Conservation (phyloP, 108 stramenopile genomes). For the Cyclotella baltica region DNA sequence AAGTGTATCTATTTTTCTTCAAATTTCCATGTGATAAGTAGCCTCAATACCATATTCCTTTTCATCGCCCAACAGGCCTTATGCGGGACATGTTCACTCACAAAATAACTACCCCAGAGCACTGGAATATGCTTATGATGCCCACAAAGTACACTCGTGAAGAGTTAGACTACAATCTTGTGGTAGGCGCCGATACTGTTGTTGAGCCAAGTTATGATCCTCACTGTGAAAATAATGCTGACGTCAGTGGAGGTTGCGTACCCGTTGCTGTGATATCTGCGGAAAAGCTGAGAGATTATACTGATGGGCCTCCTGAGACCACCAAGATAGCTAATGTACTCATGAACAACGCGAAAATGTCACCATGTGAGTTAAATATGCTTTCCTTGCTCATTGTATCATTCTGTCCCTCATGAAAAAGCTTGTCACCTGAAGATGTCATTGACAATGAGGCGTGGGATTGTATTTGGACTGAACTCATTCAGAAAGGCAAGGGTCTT, state of each 20-base stretch:
- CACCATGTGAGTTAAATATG: too few relatives aligned
- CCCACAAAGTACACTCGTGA: conserved; percentile 23
- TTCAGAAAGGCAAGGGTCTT: conserved; percentile 30
- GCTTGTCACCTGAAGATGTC: too few relatives aligned
- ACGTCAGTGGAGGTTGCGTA: conserved; percentile 37
- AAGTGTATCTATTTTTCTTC: too few relatives aligned
- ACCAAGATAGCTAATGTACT: conserved; percentile 25
- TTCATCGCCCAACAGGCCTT: too few relatives aligned
- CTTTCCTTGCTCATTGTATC: too few relatives aligned
- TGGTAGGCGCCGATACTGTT: conserved; percentile 33
- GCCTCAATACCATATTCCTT: too few relatives aligned
- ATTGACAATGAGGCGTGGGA: conserved; percentile 47
- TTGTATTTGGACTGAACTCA: conserved; percentile 48
- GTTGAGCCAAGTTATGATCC: conserved; percentile 43
- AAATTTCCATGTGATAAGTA: too few relatives aligned
- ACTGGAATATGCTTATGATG: conserved; percentile 51
- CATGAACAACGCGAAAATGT: conserved; percentile 20
- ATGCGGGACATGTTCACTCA: conserved; percentile 47
- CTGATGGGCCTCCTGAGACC: conserved; percentile 34
- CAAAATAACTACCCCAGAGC: conserved; percentile 39
- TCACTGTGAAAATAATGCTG: conserved; percentile 24
- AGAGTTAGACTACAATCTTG: conserved; percentile 32
- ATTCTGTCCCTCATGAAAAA: too few relatives aligned
- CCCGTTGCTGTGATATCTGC: conserved; percentile 50
- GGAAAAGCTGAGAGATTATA: conserved; percentile 40